Conservation (phyloP, 345 rosid species). For the Trapa incisa region DNA sequence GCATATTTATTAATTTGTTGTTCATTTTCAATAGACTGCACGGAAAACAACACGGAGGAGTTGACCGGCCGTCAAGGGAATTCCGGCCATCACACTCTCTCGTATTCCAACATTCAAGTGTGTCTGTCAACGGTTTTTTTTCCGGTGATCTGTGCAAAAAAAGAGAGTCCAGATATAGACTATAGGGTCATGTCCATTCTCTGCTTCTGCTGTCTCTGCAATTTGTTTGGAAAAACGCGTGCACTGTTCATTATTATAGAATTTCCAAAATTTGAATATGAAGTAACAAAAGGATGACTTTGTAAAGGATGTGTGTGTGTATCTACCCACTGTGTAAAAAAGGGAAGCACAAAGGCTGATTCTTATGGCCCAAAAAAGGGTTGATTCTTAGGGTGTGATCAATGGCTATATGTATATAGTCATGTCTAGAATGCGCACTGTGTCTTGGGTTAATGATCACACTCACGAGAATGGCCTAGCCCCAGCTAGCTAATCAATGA, state of each 20-base stretch:
- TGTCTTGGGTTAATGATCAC: too few relatives aligned
- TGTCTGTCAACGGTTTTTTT: constrained; percentile 4
- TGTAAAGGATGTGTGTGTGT: too few relatives aligned
- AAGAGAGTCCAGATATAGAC: too few relatives aligned
- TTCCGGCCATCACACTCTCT: neutral
- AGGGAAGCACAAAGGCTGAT: too few relatives aligned
- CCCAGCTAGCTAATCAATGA: too few relatives aligned
- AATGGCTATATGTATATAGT: too few relatives aligned
- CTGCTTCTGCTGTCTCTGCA: neutral
- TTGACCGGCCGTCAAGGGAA: constrained; percentile 11
- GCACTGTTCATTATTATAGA: neutral
- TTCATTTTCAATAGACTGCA: neutral
- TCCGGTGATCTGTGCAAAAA: neutral
- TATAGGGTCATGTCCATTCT: neutral
- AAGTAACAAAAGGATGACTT: neutral
- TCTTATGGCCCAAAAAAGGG: too few relatives aligned
- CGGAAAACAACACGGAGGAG: constrained; percentile 2
- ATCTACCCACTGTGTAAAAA: too few relatives aligned
- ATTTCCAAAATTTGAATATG: neutral
- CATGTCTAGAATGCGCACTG: too few relatives aligned
- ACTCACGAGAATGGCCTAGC: too few relatives aligned
- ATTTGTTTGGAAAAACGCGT: constrained; percentile 1
- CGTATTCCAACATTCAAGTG: neutral
- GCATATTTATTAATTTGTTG: neutral
- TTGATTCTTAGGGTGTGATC: too few relatives aligned